Conservation (phyloP, 805 yeast genomes). For the Yarrowia deformans region DNA sequence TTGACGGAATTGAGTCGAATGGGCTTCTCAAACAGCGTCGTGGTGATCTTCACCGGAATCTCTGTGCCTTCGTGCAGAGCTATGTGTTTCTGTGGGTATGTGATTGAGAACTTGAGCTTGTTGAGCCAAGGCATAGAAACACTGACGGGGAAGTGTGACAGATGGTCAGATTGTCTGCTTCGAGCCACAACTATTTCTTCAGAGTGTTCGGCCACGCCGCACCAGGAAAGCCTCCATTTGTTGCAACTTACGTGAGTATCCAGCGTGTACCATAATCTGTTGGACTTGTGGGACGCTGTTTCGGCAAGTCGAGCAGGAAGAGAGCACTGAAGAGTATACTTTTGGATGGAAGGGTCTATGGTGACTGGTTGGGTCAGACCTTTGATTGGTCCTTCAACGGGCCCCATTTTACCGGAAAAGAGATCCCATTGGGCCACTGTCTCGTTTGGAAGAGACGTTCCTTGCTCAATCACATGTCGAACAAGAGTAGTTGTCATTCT, state of each 20-base stretch:
- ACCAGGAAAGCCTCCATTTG: not conserved
- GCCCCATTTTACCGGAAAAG: not conserved
- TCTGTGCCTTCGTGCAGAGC: not conserved
- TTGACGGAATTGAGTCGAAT: not conserved
- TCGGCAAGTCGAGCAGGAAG: not conserved
- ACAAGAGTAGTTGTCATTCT: not conserved
- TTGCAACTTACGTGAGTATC: not conserved
- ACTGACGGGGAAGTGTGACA: not conserved
- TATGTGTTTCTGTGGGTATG: not conserved
- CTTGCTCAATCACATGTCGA: not conserved
- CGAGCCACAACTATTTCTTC: not conserved
- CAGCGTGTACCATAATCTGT: not conserved
- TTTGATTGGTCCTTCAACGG: not conserved
- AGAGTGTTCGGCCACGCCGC: not conserved
- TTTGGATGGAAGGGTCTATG: not conserved
- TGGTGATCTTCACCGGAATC: not conserved
- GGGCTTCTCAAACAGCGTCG: not conserved
- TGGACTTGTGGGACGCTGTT: not conserved
- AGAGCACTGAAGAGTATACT: not conserved
- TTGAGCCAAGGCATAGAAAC: not conserved
- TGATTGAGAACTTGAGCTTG: not conserved
- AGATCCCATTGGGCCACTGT: conserved; percentile 1
- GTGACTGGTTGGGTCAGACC: too few species aligned
- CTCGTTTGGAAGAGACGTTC: not conserved
- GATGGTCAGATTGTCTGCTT: not conserved